Conservation (phyloP, 2,329 filamentous ascomycete species). For the Fusarium subtropicale region DNA sequence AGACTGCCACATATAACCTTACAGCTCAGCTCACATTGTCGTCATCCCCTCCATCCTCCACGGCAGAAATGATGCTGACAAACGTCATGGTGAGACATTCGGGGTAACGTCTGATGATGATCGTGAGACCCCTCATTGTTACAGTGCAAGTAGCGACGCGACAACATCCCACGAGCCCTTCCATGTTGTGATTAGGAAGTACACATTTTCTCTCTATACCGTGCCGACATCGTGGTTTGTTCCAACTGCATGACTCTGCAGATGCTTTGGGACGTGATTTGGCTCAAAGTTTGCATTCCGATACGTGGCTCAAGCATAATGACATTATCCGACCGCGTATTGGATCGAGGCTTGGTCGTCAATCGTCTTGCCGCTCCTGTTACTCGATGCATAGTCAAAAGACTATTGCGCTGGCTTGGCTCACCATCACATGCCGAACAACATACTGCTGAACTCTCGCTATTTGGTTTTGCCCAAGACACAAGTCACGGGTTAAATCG, state of each 20-base stretch:
- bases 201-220: not conserved
- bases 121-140: conserved; percentile 37
- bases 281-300: not conserved
- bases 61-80: conserved; percentile 39
- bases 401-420: not conserved
- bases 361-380: not conserved
- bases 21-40: conserved; percentile 11
- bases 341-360: not conserved
- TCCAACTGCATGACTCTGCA: not conserved
- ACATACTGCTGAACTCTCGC: not conserved
- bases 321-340: not conserved
- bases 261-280: not conserved
- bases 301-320: conserved; percentile 7
- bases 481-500: not conserved
- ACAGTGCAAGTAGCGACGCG: conserved; percentile 40
- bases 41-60: conserved; percentile 35
- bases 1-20: conserved; percentile 37
- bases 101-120: conserved; percentile 34
- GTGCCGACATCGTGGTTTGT: not conserved
- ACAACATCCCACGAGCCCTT: not conserved
- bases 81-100: conserved; percentile 43
- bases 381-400: not conserved
- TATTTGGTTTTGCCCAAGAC: not conserved
- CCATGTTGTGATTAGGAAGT: not conserved
- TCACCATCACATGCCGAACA: not conserved